Evolutionary conservation across 1,139 yeast genomes (phyloP), one percentile per base, ranked within the genome.

Genomic region (Pichia terricola): DNA sequence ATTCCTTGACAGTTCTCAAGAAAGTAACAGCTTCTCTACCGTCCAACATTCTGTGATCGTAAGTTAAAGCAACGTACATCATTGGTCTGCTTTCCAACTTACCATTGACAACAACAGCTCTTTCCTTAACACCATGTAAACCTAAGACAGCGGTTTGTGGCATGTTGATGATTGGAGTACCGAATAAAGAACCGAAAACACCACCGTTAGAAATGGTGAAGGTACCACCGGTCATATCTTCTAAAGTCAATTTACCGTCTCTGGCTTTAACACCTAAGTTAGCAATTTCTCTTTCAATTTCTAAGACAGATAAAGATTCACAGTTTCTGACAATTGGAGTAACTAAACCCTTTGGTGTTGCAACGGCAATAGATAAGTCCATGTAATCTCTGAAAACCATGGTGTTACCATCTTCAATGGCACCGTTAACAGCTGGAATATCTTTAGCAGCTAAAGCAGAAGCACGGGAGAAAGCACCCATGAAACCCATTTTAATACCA

Each of bases 201-300:
- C 99, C 99, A 66, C 99, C 99, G 72, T 91, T 91, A 49, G 98
- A 91, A 61, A 91, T 91, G 62, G 99, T 91, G 74, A 91, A 89
- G 50, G 97, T 89, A 67, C 99, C 99, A 66, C 99, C 98, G 50
- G 96, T 79, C 98, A 94, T 91, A 68, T 91, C 99, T 73, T 91
- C 99, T 56, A 91, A 72, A 47, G 97, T 85, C 63, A 91, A 78
- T 72, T 91, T 89, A 62, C 94, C 94, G 64, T 91, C 97, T 68
- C 98, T 86, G 53, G 98, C 98, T 72, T 88, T 91, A 65, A 73
- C 73, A 68, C 97, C 94, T 62, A 91, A 75, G 56, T 70, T 69
- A 47, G 79, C 63, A 56, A 91, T 89, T 67, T 87, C 96, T 60
- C 81, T 67, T 71, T 91, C 99, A 57, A 91, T 82, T 52, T 86